Percentiles rank a stretch among this genome's conserved stretches.
Evolutionary conservation across 495 filamentous ascomycete species (phyloP).

Genomic region (Lasiosphaeria miniovina): DNA sequence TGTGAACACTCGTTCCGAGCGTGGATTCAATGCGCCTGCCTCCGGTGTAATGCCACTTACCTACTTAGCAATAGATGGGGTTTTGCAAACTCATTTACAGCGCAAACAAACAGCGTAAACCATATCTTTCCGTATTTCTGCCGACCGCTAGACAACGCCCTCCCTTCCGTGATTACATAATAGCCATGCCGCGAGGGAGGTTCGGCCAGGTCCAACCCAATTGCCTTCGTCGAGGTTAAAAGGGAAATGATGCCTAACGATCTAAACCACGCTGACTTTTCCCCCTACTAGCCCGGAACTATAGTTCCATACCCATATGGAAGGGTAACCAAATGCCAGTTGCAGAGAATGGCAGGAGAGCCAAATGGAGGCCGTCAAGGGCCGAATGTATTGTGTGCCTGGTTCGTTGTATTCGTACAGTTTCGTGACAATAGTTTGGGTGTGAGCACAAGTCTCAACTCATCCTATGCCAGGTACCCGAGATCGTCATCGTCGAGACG

Average conservation of each 20-base stretch:
- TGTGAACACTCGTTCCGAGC: too few species aligned
- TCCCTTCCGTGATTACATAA: too few species aligned
- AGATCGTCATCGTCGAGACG: constrained; percentile 90
- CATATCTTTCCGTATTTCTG: too few species aligned
- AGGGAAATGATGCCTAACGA: not conserved
- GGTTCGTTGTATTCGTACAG: constrained; percentile 7
- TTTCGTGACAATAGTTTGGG: not conserved
- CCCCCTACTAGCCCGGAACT: not conserved
- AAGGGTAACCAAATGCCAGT: not conserved
- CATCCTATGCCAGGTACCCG: constrained; percentile 73
- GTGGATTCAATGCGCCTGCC: too few species aligned
- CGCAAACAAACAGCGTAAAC: too few species aligned
- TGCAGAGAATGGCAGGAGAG: not conserved
- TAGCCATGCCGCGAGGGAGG: not conserved
- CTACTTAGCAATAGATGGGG: too few species aligned
- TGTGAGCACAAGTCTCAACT: not conserved
- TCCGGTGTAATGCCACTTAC: too few species aligned
- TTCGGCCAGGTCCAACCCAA: not conserved
- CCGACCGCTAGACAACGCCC: too few species aligned
- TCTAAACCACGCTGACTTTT: not conserved
- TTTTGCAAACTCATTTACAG: too few species aligned
- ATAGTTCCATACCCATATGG: not conserved
- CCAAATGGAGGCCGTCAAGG: not conserved
- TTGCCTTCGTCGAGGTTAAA: not conserved
- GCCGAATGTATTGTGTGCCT: not conserved